These are phyloP conservation scores for Pueraria montana DNA, from an alignment of 306 rosid genomes.

Conservation along the genomic window DNA sequence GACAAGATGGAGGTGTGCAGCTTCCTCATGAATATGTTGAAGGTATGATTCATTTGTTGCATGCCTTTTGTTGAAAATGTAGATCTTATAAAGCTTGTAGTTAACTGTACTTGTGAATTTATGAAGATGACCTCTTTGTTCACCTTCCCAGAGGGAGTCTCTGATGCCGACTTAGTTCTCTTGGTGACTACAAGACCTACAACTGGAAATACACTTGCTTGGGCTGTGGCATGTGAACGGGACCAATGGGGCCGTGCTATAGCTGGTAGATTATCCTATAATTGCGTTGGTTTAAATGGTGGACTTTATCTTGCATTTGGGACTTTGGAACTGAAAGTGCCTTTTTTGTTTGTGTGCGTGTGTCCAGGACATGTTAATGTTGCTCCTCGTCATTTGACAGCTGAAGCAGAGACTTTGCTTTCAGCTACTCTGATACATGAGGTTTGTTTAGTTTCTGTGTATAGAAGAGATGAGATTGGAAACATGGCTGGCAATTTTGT, in stretches of 20 bases:
- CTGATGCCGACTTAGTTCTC: conserved; percentile 92
- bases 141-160: conserved; percentile 78
- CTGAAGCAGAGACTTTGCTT: conserved; percentile 94
- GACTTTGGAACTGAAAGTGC: conserved; percentile 42
- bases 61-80: conserved; percentile 19
- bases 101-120: conserved; percentile 23
- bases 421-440: conserved; percentile 96
- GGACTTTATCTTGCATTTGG: conserved; percentile 41
- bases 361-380: conserved; percentile 93
- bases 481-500: conserved; percentile 32
- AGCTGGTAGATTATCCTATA: conserved; percentile 73
- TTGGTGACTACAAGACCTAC: conserved; percentile 98
- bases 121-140: conserved; percentile 33
- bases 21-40: conserved; percentile 93
- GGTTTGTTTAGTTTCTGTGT: conserved; percentile 65
- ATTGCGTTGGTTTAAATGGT: conserved; percentile 23
- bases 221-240: conserved; percentile 99
- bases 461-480: conserved; percentile 36
- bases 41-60: conserved; percentile 61
- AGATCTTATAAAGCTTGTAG: conserved; percentile 23
- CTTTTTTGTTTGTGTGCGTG: conserved; percentile 8
- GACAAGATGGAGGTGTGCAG: conserved; percentile 99
- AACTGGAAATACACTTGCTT: conserved; percentile 96
- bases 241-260: conserved; percentile 99
- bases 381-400: conserved; percentile 99